Base-by-base conservation (phyloP, 176 grass and related monocot genomes). In the Paspalum notatum region DNA sequence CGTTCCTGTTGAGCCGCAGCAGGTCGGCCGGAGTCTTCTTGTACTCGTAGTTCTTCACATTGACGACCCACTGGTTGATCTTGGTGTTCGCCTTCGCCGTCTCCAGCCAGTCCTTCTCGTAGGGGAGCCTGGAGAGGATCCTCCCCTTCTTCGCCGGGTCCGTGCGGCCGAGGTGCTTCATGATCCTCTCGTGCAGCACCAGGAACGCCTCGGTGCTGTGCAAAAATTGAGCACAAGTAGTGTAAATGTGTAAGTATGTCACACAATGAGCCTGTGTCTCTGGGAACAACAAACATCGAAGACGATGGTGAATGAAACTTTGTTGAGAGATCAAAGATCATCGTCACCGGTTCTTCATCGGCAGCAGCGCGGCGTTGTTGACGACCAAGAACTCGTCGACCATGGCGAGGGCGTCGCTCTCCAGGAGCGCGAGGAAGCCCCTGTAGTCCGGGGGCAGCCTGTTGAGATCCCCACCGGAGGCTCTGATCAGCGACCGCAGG, bases 1-100 rank as follows among this genome's bases (percentile, higher is more conserved):
- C 56, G 22, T 59, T 59, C 56, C 56, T 9, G 63, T 66, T 66
- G 63, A 62, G 59, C 25, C 59, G 59, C 59, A 62, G 59, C 59
- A 27, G 25, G 25, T 62, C 25, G n/a, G 12, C 14, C 59, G 2
- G 59, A 12, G 59, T 62, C 13, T 25, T 3, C 12, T 6, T 62
- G 59, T 62, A 62, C 24, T 14, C 56, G 21, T 54, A n/a, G 9
- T 54, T 5, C 12, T 62, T 24, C 8, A 32, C 24, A 6, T 62
- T 62, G 11, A 32, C 25, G 8, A 59, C 56, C 56, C 56, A 59
- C 56, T 59, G 21, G 21, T 25, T 59, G 41, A 66, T 44, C 64
- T 12, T 8, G 17, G 18, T 1, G 41, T 67, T 67, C 17, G 64
- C 64, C 17, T 9, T 44, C 4, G 64, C 64, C 8, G 39, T 44